Base-by-base conservation (phyloP, 2,329 filamentous ascomycete genomes). In the Aspergillus uvarum region DNA sequence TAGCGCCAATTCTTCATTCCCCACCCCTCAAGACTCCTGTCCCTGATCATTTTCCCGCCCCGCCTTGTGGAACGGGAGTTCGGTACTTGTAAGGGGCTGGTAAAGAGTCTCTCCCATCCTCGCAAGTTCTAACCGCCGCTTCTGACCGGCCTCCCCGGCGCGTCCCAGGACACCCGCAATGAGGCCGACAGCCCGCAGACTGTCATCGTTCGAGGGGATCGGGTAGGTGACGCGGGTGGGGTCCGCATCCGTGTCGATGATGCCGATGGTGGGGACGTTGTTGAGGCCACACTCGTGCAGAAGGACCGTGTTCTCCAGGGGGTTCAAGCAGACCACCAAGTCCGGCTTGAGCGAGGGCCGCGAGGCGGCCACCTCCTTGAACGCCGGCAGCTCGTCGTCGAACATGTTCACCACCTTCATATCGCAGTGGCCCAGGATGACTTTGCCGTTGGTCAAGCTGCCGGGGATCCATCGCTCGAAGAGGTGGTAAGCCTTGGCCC, bases 201-300 rank as follows among this genome's bases (percentile, higher is more conserved):
- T 96, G 82, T 99, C 95, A 73, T 99, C 95, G 75, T 99, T 99
- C 54, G 92, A 92, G 2, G 95, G 95, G 67, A 99, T 97, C 14
- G 91, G 90, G 74, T 99, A 99, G 4, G 95, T 98, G 54, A 98
- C 92, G 86, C 91, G 94, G 0, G 91, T 91, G 0, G 95, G 91
- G 76, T 98, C 90, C 2, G 88, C 89, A 76, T 99, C 90, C 1
- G 95, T 98, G 76, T 99, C 95, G 67, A 98, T 89, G 59, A 99
- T 83, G 51, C 94, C 95, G 70, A 99, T 95, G 0, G 95, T 98
- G 1, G 95, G 95, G 59, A 99, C 90, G 71, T 89, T 91, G 73
- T 91, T 89, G 59, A 92, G 75, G 0, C 89, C 91, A 75, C 95
- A 98, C 81, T 99, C 95, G 76, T 95, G 92, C 71, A 99, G 81